These are phyloP conservation scores for Silene uniflora DNA, from an alignment of 148 eudicot genomes.

Conservation along the genomic window DNA sequence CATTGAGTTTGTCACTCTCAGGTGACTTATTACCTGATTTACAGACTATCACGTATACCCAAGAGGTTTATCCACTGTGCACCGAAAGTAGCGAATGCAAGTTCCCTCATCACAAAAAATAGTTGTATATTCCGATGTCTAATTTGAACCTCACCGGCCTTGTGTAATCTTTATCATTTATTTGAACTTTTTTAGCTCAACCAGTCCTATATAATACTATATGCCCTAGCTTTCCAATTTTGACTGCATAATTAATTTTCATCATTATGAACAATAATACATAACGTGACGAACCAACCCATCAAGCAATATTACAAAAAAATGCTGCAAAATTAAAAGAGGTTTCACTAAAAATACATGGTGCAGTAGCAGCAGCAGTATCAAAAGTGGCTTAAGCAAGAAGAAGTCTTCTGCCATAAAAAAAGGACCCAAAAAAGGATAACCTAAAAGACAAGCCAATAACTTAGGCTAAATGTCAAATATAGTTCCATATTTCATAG, in stretches of 20 bases:
- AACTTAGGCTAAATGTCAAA: constrained; percentile 22
- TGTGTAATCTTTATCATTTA: too few relatives aligned
- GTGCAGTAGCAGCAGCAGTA: constrained; percentile 3
- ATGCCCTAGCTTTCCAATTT: not conserved
- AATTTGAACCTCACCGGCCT: not conserved
- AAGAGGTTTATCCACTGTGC: too few relatives aligned
- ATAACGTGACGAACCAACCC: too few relatives aligned
- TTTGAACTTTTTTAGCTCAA: too few relatives aligned
- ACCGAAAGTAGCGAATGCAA: too few relatives aligned
- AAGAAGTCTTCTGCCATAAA: not conserved
- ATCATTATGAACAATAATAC: not conserved
- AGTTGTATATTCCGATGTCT: not conserved
- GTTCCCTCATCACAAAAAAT: too few relatives aligned
- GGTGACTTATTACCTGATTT: too few relatives aligned
- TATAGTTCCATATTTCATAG: constrained; percentile 16
- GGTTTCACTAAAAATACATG: constrained; percentile 7
- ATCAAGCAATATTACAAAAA: too few relatives aligned
- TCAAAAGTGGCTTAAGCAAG: not conserved
- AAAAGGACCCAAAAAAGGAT: constrained; percentile 13
- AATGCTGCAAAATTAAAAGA: not conserved
- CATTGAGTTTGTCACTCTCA: too few relatives aligned
- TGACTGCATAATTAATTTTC: not conserved
- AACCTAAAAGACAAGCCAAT: constrained; percentile 22
- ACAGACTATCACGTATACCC: too few relatives aligned
- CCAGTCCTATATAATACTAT: too few relatives aligned